Base-by-base conservation (phyloP, 2,329 filamentous ascomycete genomes). In the Sarocladium brachiariae region DNA sequence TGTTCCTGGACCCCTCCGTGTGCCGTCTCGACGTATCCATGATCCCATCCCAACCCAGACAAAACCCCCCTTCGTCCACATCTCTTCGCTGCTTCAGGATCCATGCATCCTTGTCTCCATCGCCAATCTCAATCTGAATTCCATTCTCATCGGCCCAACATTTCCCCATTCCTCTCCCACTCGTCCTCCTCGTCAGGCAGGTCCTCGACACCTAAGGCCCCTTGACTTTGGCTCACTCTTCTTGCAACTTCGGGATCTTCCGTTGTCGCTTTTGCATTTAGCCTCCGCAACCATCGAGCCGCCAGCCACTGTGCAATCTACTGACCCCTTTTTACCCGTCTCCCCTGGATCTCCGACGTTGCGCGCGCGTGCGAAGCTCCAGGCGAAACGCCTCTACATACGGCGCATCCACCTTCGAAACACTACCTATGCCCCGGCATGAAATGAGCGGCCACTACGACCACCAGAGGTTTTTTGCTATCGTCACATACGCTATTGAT, bases 291-390 rank as follows among this genome's bases (percentile, higher is more conserved):
- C 21, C 16, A 33, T 19, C 25, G 19, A 33, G 14, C 16, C 6
- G 4, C 8, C 8, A 14, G 16, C 25, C 43, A 47, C 25, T 30
- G 27, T 13, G 27, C 27, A 30, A 41, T 10, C 16, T 16, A 33
- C 7, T 4, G 25, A 31, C 43, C 43, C 43, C 43, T 47, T 47
- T 47, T 47, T 47, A 31, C 43, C 43, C 27, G 27, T 30, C 25
- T n/a, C 39, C 39, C 39, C 39, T 43, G 39, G 23, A 23, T 47
- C 43, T 47, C 43, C 43, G 43, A 47, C 43, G 33, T 47, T 33
- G 43, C 43, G n/a, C 27, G 43, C 43, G 43, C 27, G 14, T 47
- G 14, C n/a, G 10, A 47, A 33, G 43, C 43, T 31, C 13, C 43
- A 33, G 43, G 25, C 43, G 43, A 47, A 47, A 47, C 43, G 43